These are phyloP conservation scores for Fusarium lateritium DNA, from an alignment of 2,329 filamentous ascomycete species.

Conservation along the genomic window DNA sequence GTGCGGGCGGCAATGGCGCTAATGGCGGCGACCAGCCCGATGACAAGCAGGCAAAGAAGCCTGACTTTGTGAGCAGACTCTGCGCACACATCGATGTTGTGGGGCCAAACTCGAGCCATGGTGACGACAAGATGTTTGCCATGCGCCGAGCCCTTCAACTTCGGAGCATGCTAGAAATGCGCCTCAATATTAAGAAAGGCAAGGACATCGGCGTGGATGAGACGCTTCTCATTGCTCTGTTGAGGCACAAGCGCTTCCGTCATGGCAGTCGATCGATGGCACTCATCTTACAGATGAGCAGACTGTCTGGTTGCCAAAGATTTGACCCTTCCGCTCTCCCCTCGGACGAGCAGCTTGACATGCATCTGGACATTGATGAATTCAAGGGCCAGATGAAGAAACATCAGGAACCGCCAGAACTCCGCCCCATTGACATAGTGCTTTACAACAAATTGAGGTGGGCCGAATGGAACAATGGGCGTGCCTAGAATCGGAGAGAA, in stretches of 20 bases:
- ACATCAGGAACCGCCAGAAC: background rate
- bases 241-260: background rate
- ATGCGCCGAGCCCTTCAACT: background rate
- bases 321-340: background rate
- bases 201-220: background rate
- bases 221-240: background rate
- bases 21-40: too few species aligned
- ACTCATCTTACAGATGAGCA: conserved; percentile 1
- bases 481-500: too few species aligned
- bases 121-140: background rate
- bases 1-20: too few species aligned
- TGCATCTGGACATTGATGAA: background rate
- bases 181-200: background rate
- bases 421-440: background rate
- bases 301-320: background rate
- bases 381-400: background rate
- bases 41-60: background rate
- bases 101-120: background rate
- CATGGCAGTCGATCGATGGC: background rate
- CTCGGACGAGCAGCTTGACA: background rate
- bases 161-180: background rate
- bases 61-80: conserved; percentile 11
- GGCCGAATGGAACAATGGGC: too few species aligned
- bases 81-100: conserved; percentile 5
- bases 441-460: background rate